Base-by-base conservation (phyloP, 179 eudicot species). In the Carnegiea gigantea region DNA sequence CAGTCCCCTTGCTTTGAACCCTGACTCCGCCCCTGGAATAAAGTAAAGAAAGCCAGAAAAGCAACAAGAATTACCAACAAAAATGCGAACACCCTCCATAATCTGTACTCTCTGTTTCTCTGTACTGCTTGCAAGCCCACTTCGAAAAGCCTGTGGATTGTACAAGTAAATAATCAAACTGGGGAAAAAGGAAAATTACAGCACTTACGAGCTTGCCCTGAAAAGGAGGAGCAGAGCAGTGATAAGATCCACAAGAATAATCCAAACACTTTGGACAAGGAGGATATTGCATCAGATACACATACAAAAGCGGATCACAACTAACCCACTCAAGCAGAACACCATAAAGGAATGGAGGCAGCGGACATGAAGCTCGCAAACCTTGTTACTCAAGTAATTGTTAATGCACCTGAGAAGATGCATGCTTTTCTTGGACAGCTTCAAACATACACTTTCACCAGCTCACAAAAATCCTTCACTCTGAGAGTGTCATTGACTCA, bases 111-210 rank as follows among this genome's bases (percentile, higher is more conserved):
- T 83, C 75, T 84, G 83, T 60, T 68, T 44, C 74, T 84, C 87
- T 88, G 83, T 81, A 75, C 44, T 74, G 68, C 51, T 82, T 53
- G 51, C 80, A 78, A 88, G 62, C 62, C 82, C 82, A 57, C 59
- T 60, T 72, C 76, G 77, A 54, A 85, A 59, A 73, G 75, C 73
- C 90, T 88, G 77, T 9, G 57, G 13, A 67, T 77, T 24, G 70
- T 68, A 77, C 23, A 78, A 57, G 62, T 7, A 62, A 6, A 74
- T 70, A 36, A 9, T n/a, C 33, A 54, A 6, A 79, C 23, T 67
- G 11, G 44, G 17, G 40, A 23, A n/a, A 1, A 51, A 36, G 59
- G 48, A 13, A 23, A 83, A 67, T 4, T 43, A 74, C 1, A 8
- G 49, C 26, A 6, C 2, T 43, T 40, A 51, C 24, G 46, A 59